Base-by-base conservation (phyloP, 2,329 filamentous ascomycete species). In the Venturia nashicola region DNA sequence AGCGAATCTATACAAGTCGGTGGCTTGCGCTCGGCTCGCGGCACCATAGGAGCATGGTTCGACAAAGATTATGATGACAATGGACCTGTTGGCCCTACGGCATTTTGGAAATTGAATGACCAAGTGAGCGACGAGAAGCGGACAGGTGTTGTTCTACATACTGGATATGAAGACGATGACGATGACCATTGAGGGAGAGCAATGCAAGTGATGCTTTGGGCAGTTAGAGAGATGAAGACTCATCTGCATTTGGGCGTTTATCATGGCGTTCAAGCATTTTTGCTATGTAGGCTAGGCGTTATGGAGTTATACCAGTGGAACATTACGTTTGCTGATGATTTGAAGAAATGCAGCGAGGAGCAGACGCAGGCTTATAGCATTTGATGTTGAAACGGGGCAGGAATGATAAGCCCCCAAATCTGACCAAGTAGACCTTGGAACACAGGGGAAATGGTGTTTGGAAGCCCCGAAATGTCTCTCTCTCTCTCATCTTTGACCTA, bases 31-130 rank as follows among this genome's bases (percentile, higher is more conserved):
- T 86, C 86, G 6, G 83, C 82, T 7, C 80, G 88, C 8, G 88
- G 88, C 0, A 84, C 91, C 0, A 70, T 91, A 1, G 89, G 89
- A 0, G 86, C 84, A 61, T 93, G 89, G 89, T 92, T 91, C 69
- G 88, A 90, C 69, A 86, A 85, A 68, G 83, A 90, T 71, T 86
- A 83, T 68, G 85, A 89, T 66, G 72, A 77, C 0, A 83, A 86
- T 68, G 88, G 89, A 0, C 89, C 89, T 0, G 87, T 82, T 1
- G 89, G 89, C 0, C 89, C 89, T 1, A 90, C 86, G 1, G 86
- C 86, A 0, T 91, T 90, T 69, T 93, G 89, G 88, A 92, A 92
- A 74, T 77, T 86, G 12, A 82, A 79, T 54, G 84, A 88, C 67
- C 73, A 75, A 34, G 44, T 60, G 5, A 39, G 36, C n/a, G 51